Conservation (phyloP, 2,329 filamentous ascomycete species). For the Nemania sp. region DNA sequence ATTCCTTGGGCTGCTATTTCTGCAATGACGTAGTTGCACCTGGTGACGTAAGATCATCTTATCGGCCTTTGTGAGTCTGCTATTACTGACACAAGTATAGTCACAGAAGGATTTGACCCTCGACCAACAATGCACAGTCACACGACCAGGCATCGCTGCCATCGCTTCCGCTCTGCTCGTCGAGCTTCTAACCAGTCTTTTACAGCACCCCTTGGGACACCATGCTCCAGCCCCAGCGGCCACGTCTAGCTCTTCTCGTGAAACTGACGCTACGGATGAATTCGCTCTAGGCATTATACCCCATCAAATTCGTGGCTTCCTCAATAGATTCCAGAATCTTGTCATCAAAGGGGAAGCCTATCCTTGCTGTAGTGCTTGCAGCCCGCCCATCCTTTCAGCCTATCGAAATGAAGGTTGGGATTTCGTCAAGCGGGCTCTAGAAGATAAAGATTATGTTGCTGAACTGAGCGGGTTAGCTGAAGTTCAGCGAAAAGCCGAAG, state of each 20-base stretch:
- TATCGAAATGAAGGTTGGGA: conserved; percentile 73
- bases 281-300: conserved; percentile 73
- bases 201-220: conserved; percentile 81
- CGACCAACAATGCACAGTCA: conserved; percentile 98
- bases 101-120: conserved; percentile 93
- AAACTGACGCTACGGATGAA: conserved; percentile 56
- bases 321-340: conserved; percentile 74
- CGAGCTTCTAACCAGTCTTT: conserved; percentile 82
- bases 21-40: conserved; percentile 98
- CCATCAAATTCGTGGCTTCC: conserved; percentile 79
- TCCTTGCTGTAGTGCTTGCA: conserved; percentile 81
- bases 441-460: conserved; percentile 77
- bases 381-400: conserved; percentile 67
- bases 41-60: conserved; percentile 70
- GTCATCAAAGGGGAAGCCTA: conserved; percentile 76
- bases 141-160: conserved; percentile 86
- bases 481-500: conserved; percentile 41
- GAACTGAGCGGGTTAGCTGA: conserved; percentile 59
- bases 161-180: conserved; percentile 91
- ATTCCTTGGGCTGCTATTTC: conserved; percentile 91
- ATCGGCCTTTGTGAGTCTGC: background rate
- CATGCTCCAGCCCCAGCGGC: conserved; percentile 61
- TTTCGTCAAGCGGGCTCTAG: conserved; percentile 75
- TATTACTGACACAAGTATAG: conserved; percentile 51
- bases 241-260: conserved; percentile 44